Base-by-base conservation (phyloP, 495 filamentous ascomycete species). In the Penicillium flavigenum region DNA sequence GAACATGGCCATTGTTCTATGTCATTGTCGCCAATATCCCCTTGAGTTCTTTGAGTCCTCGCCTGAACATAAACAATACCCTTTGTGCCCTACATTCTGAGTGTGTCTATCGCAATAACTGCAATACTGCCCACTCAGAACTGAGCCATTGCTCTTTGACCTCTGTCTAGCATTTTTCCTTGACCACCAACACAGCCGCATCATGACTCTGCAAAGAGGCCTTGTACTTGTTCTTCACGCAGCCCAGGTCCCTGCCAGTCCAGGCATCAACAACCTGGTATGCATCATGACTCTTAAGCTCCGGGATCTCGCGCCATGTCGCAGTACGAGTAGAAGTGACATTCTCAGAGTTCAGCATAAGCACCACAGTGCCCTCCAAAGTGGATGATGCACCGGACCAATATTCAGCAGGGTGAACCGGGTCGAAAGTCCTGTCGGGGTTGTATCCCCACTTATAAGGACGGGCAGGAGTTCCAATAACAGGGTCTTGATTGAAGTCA, bases 401-500 rank as follows among this genome's bases (percentile, higher is more conserved):
- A 62, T 81, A 88, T 61, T 85, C 84, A 0, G 85, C 83, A 4
- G 84, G 85, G 47, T 81, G 76, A 0, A 66, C 74, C 0, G 78
- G 68, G 45, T 86, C 79, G 57, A 84, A 90, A 0, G 82, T 88
- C 73, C 79, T 86, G 58, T 87, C 81, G 1, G 76, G 65, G 39
- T 85, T 87, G 39, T 76, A 77, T 2, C 84, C 84, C 83, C 84
- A 87, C 63, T 87, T 87, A 55, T 85, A 88, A 2, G 85, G 86
- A 63, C 66, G 77, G 0, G 82, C 83, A 2, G 84, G 78, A 14
- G 65, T 66, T 4, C 83, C 85, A 45, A 72, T 57, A 3, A 73
- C 48, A 9, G 75, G 69, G 55, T 89, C 86, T 63, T 88, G 86
- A 62, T 82, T 80, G 67, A 88, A 86, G 0, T 79, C 79, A 6